Conservation (phyloP, 805 yeast genomes). For the Lipomyces lipofer region DNA sequence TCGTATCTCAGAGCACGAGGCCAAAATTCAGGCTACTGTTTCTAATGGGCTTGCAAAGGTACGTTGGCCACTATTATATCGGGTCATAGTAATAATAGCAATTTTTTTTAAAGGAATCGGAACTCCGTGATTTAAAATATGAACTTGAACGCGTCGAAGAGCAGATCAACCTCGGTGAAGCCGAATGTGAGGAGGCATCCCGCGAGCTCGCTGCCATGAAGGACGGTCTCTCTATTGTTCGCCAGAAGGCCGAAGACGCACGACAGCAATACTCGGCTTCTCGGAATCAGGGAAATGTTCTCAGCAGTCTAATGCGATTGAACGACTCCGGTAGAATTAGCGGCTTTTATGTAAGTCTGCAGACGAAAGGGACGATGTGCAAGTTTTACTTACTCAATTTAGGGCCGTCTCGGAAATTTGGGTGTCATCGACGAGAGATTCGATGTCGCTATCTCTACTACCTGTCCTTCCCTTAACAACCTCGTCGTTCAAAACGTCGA, state of each 20-base stretch:
- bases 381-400: too few species aligned
- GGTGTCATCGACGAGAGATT: slow-evolving; percentile 88
- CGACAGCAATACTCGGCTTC: slow-evolving; percentile 54
- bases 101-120: slow-evolving; percentile 41
- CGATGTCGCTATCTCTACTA: slow-evolving; percentile 93
- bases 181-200: slow-evolving; percentile 54
- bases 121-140: slow-evolving; percentile 47
- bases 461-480: slow-evolving; percentile 86
- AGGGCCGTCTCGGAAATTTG: slow-evolving; percentile 85
- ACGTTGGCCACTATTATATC: background rate
- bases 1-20: slow-evolving; percentile 49
- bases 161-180: slow-evolving; percentile 60
- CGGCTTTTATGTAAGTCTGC: slow-evolving; percentile 63
- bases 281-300: slow-evolving; percentile 72
- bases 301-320: slow-evolving; percentile 64
- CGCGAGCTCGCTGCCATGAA: slow-evolving; percentile 56
- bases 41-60: slow-evolving; percentile 50
- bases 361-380: too few species aligned
- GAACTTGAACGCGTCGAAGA: slow-evolving; percentile 52
- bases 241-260: slow-evolving; percentile 71
- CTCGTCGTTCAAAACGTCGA: slow-evolving; percentile 83
- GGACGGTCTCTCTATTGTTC: slow-evolving; percentile 49
- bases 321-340: slow-evolving; percentile 76
- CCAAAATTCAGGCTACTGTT: slow-evolving; percentile 48
- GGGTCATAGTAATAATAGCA: too few species aligned